Evolutionary conservation across 176 grass and related monocot genomes (phyloP).

Genomic region (Ensete glaucum): DNA sequence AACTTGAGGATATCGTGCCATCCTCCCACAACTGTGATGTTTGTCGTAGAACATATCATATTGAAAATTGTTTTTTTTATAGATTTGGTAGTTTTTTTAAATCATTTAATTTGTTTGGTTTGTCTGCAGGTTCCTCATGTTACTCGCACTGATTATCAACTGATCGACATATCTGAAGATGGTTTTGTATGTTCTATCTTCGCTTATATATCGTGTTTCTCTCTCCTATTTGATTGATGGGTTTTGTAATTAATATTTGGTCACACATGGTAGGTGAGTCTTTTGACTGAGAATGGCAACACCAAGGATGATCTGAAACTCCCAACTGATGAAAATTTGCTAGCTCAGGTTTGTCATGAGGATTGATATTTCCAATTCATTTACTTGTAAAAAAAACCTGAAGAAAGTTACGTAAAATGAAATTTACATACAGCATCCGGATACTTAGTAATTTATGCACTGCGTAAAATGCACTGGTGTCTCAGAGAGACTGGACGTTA

Average conservation of each 20-base stretch:
- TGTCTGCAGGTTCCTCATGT: neutral
- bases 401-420: no score
- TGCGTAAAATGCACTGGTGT: no score
- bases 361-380: neutral
- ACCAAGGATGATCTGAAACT: constrained; percentile 7
- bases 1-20: constrained; percentile 9
- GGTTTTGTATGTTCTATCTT: constrained; percentile 1
- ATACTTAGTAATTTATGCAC: no score
- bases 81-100: neutral
- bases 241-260: neutral
- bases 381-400: neutral
- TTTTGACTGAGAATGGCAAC: constrained; percentile 5
- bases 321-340: constrained; percentile 2
- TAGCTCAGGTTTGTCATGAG: neutral
- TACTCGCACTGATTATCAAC: constrained; percentile 10
- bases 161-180: constrained; percentile 9
- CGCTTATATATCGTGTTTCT: neutral
- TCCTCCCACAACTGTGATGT: constrained; percentile 13
- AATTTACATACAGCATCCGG: no score
- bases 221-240: no score
- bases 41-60: neutral
- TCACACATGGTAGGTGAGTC: neutral
- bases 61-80: neutral
- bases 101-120: neutral
- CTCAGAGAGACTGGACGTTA: no score